Conservation (phyloP, 495 filamentous ascomycete genomes). For the Aspergillus panamensis region DNA sequence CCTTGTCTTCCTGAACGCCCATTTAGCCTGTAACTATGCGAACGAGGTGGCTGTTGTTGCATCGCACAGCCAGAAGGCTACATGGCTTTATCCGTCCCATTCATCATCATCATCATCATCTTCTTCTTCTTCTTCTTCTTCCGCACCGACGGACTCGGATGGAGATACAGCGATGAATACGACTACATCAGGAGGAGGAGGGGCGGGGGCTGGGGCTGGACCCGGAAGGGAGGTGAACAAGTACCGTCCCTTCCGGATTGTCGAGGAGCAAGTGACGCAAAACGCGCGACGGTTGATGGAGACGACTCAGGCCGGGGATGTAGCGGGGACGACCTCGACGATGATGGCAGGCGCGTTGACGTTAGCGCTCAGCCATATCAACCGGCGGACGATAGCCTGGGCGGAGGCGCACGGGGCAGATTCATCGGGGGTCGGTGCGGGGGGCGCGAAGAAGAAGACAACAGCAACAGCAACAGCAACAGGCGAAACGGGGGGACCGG, state of each 20-base stretch:
- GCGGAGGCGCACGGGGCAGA: slow-evolving; percentile 44
- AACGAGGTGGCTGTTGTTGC: slow-evolving; percentile 93
- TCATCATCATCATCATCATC: too few relatives aligned
- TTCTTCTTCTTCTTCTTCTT: too few relatives aligned
- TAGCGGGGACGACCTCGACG: slow-evolving; percentile 63
- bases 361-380: slow-evolving; percentile 83
- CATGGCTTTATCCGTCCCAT: slow-evolving; percentile 77
- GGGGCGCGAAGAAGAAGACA: slow-evolving; percentile 32
- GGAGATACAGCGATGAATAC: slow-evolving; percentile 39
- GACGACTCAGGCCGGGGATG: slow-evolving; percentile 54
- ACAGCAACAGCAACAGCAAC: too few relatives aligned
- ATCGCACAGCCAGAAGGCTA: slow-evolving; percentile 75
- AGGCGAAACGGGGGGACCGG: slow-evolving; percentile 33
- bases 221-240: slow-evolving; percentile 62
- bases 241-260: slow-evolving; percentile 82
- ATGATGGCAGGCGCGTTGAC: slow-evolving; percentile 90
- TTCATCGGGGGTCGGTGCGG: slow-evolving; percentile 30
- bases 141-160: slow-evolving; percentile 26
- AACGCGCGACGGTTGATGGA: slow-evolving; percentile 67
- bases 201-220: background rate
- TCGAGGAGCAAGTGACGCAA: slow-evolving; percentile 72
- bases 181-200: background rate
- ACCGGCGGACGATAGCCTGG: slow-evolving; percentile 54
- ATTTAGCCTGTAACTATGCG: slow-evolving; percentile 86
- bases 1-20: slow-evolving; percentile 93